Conservation (phyloP, 148 eudicot species). For the Polygonum maritimum region DNA sequence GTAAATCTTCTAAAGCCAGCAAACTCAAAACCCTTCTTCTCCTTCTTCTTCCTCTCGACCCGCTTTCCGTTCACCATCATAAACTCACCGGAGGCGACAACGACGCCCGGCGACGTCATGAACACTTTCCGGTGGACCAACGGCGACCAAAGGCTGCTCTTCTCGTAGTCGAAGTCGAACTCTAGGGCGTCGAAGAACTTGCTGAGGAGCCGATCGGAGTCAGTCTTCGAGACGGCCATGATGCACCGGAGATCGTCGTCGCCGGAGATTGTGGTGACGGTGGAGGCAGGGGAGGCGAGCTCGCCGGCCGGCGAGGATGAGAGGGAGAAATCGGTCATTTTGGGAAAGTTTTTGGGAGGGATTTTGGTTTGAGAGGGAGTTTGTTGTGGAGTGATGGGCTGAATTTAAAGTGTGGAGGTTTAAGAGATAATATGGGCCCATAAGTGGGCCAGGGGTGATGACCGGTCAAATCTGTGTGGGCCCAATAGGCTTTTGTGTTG, state of each 20-base stretch:
- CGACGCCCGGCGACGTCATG: conserved; percentile 28
- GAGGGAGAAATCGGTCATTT: conserved; percentile 2
- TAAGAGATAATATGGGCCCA: neutral
- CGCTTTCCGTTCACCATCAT: conserved; percentile 2
- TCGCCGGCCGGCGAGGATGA: conserved; percentile 1
- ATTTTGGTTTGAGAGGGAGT: neutral
- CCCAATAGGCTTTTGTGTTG: neutral
- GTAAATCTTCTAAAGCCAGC: neutral
- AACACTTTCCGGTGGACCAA: conserved; percentile 30
- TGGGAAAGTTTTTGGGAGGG: neutral
- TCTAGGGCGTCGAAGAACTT: conserved; percentile 59
- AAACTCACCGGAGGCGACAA: conserved; percentile 17
- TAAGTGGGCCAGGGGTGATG: neutral
- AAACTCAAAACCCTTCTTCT: conserved; percentile 11
- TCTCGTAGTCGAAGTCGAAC: conserved; percentile 42
- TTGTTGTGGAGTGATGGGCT: conserved; percentile 2
- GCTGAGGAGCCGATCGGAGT: conserved; percentile 47
- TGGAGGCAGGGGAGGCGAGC: neutral
- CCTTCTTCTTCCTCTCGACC: conserved; percentile 13
- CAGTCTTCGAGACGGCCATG: conserved; percentile 30
- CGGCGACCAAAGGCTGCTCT: conserved; percentile 58
- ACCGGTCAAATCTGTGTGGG: neutral
- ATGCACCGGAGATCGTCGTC: conserved; percentile 15
- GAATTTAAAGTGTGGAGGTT: neutral
- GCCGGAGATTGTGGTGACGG: neutral